Conservation (phyloP, 2,329 filamentous ascomycete species). For the Magnaporthales sp. region DNA sequence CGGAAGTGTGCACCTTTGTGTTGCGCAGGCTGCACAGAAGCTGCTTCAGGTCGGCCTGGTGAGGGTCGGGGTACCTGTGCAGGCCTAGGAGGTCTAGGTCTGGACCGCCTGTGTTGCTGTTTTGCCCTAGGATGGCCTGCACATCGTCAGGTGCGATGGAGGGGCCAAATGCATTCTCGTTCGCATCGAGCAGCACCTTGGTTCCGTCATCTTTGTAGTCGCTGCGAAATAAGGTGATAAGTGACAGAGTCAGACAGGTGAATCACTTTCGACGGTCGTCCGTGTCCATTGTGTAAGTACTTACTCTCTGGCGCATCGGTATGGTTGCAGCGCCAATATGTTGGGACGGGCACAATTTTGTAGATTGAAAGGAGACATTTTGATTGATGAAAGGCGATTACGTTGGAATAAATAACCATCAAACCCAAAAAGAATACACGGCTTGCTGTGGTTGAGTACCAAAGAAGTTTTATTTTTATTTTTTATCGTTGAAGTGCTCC, state of each 20-base stretch:
- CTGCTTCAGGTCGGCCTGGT: constrained; percentile 82
- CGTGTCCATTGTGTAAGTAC: constrained; percentile 18
- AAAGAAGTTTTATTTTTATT: not conserved
- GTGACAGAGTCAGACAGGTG: not conserved
- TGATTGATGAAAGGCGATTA: constrained; percentile 5
- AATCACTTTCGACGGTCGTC: not conserved
- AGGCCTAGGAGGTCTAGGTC: constrained; percentile 71
- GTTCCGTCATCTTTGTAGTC: constrained; percentile 99
- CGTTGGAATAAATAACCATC: not conserved
- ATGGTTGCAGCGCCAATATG: constrained; percentile 68
- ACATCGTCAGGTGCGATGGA: constrained; percentile 50
- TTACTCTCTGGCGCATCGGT: constrained; percentile 75
- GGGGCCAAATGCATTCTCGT: constrained; percentile 94
- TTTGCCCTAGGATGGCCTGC: constrained; percentile 20
- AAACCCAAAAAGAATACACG: not conserved
- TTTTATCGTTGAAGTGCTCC: not conserved
- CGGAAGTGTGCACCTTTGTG: constrained; percentile 69
- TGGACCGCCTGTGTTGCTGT: constrained; percentile 32
- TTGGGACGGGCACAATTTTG: constrained; percentile 68
- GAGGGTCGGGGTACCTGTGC: constrained; percentile 93
- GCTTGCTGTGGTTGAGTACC: not conserved
- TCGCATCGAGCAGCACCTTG: constrained; percentile 93
- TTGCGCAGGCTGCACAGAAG: constrained; percentile 82
- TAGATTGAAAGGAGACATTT: constrained; percentile 61
- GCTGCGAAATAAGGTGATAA: constrained; percentile 39